A percentile compares a stretch with the other conserved stretches of the same genome.
These are phyloP conservation scores for Arxiozyma bovina DNA, from an alignment of 1,139 yeast species.

Conservation along the genomic window DNA sequence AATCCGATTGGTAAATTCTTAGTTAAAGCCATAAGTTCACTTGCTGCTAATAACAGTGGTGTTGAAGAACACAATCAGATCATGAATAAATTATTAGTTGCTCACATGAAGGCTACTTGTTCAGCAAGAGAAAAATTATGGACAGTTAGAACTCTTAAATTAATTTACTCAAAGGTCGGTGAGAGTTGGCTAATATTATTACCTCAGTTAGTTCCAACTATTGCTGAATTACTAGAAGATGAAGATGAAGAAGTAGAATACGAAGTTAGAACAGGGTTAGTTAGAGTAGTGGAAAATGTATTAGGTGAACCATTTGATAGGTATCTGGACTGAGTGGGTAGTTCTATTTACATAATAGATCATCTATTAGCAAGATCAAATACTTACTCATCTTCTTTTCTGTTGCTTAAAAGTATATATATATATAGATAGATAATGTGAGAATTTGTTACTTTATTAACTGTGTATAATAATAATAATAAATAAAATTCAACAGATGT, in stretches of 20 bases:
- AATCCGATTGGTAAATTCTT: constrained; percentile 65
- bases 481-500: too few species aligned
- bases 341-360: too few species aligned
- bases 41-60: constrained; percentile 61
- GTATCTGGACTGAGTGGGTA: constrained; percentile 53
- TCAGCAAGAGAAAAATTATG: constrained; percentile 59
- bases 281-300: constrained; percentile 82
- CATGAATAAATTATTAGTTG: constrained; percentile 47
- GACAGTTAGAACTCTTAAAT: constrained; percentile 73
- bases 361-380: too few species aligned
- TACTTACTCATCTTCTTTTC: neutral
- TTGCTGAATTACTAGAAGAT: constrained; percentile 91
- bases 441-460: too few species aligned
- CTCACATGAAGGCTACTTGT: constrained; percentile 48
- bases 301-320: constrained; percentile 92
- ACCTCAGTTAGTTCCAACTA: constrained; percentile 91
- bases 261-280: constrained; percentile 88
- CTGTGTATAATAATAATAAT: neutral
- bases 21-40: constrained; percentile 69
- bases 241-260: constrained; percentile 89
- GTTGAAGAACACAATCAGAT: constrained; percentile 76
- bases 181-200: constrained; percentile 87
- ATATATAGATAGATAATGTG: too few species aligned
- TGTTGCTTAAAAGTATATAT: neutral
- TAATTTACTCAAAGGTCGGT: constrained; percentile 82